Evolutionary conservation across 352 stramenopile genomes (phyloP), one percentile per base, ranked within the genome.

Genomic region (Globisporangium splendens): DNA sequence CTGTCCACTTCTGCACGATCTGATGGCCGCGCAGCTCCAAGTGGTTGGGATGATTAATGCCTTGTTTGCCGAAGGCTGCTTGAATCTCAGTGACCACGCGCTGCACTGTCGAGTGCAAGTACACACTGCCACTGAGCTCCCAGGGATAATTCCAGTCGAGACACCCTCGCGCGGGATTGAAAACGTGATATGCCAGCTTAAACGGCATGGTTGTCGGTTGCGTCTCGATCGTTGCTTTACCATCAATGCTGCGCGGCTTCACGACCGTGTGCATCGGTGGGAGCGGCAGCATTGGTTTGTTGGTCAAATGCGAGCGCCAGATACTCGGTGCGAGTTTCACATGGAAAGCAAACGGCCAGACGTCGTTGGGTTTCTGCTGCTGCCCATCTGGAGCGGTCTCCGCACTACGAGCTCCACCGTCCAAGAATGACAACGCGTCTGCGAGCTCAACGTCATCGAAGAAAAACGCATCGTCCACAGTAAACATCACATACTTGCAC

Each of bases 81-180:
- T 66, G 54, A 42, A 78, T 74, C 22, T 39, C 73, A 20, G 53
- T 48, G 28, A 83, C 54, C 41, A 81, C 67, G 42, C 38, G 71
- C 31, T 58, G 15, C 21, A 78, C 69, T 20, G 75, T 73, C 10
- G 41, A 38, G 31, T 57, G 62, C 18, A 63, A 63, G 62, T 96
- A 96, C 15, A 96, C 60, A 3, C 78, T 88, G n/a, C 83, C 84
- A 49, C 83, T 94, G 21, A 96, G 69, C 68, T 96, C 88, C 69
- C 86, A 96, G 8, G 85, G 83, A 57, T 96, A 96, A 43, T 83
- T 75, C 83, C 83, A 96, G 50, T 96, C 88, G 31, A 75, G 65
- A 4, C 15, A 28, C 7, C 77, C 79, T n/a, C 66, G 52, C 46
- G 73, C 63, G 21, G 79, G 72, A 21, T 81, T 61, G 67, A 88